These are phyloP conservation scores for Colletotrichum kahawae DNA, from an alignment of 2,329 filamentous ascomycete species.

Conservation along the genomic window DNA sequence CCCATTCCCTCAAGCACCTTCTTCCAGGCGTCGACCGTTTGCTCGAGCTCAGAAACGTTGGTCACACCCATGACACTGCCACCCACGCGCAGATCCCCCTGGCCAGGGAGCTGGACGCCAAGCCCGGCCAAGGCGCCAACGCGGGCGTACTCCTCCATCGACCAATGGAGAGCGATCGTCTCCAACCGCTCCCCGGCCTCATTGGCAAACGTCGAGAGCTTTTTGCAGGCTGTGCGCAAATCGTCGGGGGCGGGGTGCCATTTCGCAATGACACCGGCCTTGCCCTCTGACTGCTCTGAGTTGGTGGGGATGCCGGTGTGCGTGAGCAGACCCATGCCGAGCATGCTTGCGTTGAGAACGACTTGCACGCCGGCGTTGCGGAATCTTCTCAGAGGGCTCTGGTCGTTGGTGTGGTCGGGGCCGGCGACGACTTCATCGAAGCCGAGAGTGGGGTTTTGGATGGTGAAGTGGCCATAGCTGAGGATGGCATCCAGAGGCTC, in stretches of 20 bases:
- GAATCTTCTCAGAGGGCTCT: slow-evolving; percentile 74
- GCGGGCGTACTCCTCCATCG: slow-evolving; percentile 68
- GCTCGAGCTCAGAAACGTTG: slow-evolving; percentile 66
- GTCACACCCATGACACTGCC: slow-evolving; percentile 71
- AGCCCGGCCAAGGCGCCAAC: slow-evolving; percentile 50
- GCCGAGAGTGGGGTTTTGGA: slow-evolving; percentile 40
- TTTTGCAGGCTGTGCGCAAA: slow-evolving; percentile 68
- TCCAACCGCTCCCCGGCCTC: slow-evolving; percentile 75
- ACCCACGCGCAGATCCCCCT: slow-evolving; percentile 44
- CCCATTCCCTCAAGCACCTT: slow-evolving; percentile 52
- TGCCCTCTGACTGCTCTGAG: slow-evolving; percentile 33
- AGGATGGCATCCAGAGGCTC: slow-evolving; percentile 9
- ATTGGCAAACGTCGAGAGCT: slow-evolving; percentile 68
- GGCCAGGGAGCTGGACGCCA: slow-evolving; percentile 16
- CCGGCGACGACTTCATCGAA: slow-evolving; percentile 86
- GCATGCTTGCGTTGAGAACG: slow-evolving; percentile 84
- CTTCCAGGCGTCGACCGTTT: slow-evolving; percentile 64
- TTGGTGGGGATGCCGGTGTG: slow-evolving; percentile 65
- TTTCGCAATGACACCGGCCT: slow-evolving; percentile 76
- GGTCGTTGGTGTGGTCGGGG: slow-evolving; percentile 88
- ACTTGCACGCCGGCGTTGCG: slow-evolving; percentile 77
- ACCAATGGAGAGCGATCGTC: slow-evolving; percentile 82
- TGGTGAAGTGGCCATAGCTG: slow-evolving; percentile 18
- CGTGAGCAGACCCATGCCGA: slow-evolving; percentile 90
- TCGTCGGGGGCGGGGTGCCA: slow-evolving; percentile 85